phyloP scores from a whole-genome alignment of 2,329 filamentous ascomycete genomes.

The Ilyonectria sp. region DNA sequence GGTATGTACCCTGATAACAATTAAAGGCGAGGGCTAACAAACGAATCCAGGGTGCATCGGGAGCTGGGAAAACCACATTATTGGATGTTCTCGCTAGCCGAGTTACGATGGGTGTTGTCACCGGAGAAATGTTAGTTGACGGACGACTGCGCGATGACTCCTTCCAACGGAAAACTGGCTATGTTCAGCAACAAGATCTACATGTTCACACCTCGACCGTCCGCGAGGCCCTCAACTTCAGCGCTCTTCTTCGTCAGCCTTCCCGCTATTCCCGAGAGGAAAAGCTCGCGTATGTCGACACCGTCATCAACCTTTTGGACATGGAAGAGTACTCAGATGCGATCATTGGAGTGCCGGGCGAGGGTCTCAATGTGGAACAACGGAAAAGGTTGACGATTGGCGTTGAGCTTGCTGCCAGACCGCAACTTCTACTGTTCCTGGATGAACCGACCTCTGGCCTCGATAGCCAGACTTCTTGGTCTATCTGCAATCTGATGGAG shows the following conservation, averaged over 20 bases:
- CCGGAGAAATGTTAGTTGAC: slow-evolving; percentile 79
- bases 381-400: slow-evolving; percentile 72
- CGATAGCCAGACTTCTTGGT: slow-evolving; percentile 73
- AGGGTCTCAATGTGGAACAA: slow-evolving; percentile 72
- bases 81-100: slow-evolving; percentile 85
- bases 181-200: slow-evolving; percentile 87
- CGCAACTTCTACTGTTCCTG: slow-evolving; percentile 69
- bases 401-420: slow-evolving; percentile 67
- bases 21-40: slow-evolving; percentile 69
- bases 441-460: slow-evolving; percentile 73
- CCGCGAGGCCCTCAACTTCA: slow-evolving; percentile 86
- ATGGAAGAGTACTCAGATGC: slow-evolving; percentile 76
- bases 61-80: slow-evolving; percentile 89
- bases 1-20: slow-evolving; percentile 71
- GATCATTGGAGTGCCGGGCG: slow-evolving; percentile 72
- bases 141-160: slow-evolving; percentile 77
- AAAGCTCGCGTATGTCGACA: slow-evolving; percentile 86
- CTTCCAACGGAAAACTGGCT: slow-evolving; percentile 86
- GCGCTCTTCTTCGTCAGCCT: slow-evolving; percentile 85
- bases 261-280: slow-evolving; percentile 75
- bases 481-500: slow-evolving; percentile 71
- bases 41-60: slow-evolving; percentile 68
- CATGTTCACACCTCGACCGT: slow-evolving; percentile 86
- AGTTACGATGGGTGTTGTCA: slow-evolving; percentile 86
- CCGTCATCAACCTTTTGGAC: slow-evolving; percentile 75